A percentile compares a stretch with the other conserved stretches of the same genome.
These are phyloP conservation scores for Funneliformis caledonium DNA, from an alignment of 371 early-diverging fungal species.

Conservation along the genomic window DNA sequence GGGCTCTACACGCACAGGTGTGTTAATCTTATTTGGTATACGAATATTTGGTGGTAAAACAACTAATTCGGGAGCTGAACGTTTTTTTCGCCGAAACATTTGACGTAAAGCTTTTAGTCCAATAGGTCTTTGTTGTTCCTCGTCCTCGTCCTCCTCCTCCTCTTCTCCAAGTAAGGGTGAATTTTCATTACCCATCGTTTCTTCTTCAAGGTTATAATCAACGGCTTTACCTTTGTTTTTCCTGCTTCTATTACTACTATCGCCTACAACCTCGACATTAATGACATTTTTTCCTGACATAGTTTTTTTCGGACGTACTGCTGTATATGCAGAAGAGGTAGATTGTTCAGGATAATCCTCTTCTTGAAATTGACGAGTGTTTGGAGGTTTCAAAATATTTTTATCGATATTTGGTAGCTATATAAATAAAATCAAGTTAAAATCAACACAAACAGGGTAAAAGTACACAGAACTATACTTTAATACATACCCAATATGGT, in stretches of 20 bases:
- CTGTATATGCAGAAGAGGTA: not conserved
- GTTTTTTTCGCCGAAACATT: conserved; percentile 43
- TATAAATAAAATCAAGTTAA: not conserved
- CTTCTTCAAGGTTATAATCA: conserved; percentile 19
- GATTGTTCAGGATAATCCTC: conserved; percentile 20
- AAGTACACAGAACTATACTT: not conserved
- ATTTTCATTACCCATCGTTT: not conserved
- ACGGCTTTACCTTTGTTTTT: conserved; percentile 41
- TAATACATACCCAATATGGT: conserved; percentile 87
- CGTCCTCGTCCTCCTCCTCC: conserved; percentile 50
- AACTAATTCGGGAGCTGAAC: not conserved
- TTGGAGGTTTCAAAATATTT: conserved; percentile 81
- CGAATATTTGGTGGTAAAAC: conserved; percentile 21
- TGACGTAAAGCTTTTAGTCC: conserved; percentile 37
- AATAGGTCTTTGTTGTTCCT: conserved; percentile 46
- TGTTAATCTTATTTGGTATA: conserved; percentile 15
- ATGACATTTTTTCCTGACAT: conserved; percentile 41
- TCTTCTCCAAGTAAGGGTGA: conserved; percentile 18
- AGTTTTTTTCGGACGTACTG: not conserved
- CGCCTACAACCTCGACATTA: conserved; percentile 33
- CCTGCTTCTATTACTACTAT: conserved; percentile 1
- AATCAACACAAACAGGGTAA: not conserved
- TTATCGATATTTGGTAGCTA: conserved; percentile 86
- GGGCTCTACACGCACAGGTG: conserved; percentile 86
- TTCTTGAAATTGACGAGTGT: conserved; percentile 40